Evolutionary conservation across 2,329 filamentous ascomycete genomes (phyloP).

Genomic region (Epichloe typhina): DNA sequence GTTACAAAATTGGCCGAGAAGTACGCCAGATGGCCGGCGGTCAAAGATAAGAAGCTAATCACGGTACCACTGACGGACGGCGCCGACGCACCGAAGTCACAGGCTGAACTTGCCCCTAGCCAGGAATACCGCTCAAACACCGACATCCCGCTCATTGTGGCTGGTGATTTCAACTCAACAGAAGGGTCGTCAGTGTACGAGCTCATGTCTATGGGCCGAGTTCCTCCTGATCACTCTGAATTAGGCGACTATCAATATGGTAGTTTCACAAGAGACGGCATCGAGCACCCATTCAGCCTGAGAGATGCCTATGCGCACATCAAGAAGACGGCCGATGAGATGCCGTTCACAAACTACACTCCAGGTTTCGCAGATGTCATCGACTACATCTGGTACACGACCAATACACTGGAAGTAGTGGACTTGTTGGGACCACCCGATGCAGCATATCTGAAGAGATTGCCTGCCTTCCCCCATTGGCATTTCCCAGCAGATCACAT

Average conservation of each 20-base stretch:
- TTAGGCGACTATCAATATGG: constrained; percentile 75
- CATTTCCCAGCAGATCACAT: constrained; percentile 92
- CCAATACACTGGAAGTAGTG: constrained; percentile 73
- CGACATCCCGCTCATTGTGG: constrained; percentile 81
- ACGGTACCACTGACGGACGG: constrained; percentile 29
- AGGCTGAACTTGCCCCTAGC: constrained; percentile 61
- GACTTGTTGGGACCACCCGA: constrained; percentile 79
- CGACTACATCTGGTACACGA: constrained; percentile 97
- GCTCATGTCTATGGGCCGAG: constrained; percentile 65
- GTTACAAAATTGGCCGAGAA: constrained; percentile 75
- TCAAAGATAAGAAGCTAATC: constrained; percentile 64
- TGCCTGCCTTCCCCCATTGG: constrained; percentile 86
- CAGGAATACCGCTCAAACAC: constrained; percentile 76
- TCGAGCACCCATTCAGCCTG: constrained; percentile 86
- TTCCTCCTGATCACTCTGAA: constrained; percentile 69
- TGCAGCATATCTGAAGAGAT: constrained; percentile 67
- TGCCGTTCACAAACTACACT: constrained; percentile 94
- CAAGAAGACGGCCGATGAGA: constrained; percentile 67
- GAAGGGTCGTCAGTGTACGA: constrained; percentile 84
- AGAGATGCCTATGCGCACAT: constrained; percentile 81
- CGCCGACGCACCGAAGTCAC: constrained; percentile 33
- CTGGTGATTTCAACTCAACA: constrained; percentile 92
- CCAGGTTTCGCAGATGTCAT: constrained; percentile 85
- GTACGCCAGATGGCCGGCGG: constrained; percentile 66
- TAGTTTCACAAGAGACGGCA: constrained; percentile 82